Evolutionary conservation across 768 basidiomycete species (phyloP), one percentile per base, ranked within the genome.

Genomic region (Lactarius tabidus): DNA sequence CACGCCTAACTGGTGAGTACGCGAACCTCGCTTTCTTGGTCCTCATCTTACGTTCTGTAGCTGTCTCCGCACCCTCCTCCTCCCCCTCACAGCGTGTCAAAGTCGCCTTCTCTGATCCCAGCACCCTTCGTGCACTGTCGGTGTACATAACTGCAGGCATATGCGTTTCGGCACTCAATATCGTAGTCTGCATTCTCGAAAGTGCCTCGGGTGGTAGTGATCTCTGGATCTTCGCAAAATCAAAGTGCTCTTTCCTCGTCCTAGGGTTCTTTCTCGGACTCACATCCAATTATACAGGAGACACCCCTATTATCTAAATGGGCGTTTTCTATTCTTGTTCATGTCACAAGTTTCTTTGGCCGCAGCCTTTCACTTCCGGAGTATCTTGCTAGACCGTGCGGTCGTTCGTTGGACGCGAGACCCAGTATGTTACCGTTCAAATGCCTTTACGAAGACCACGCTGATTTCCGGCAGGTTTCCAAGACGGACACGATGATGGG

Each of bases 301-400:
- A 74, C 88, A 91, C 65, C 89, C 88, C 0, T 83, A 84, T 67
- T 86, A 90, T 70, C 78, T 91, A 26, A 90, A 90, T 60, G 88
- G 88, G 1, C 83, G 84, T 20, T 75, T 89, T 6, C 67, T 91
- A 9, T 89, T 88, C 71, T 72, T 90, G 20, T 59, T 84, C 29
- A 68, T 83, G 55, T 80, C 84, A 0, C 89, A 91, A 71, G 12
- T 79, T 2, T 75, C 76, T 48, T 70, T 81, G 10, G 83, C 84
- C 0, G 51, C 75, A 8, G 76, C 78, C 2, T 90, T 81, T 66
- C 74, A 80, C 1, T 72, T 88, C 26, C 80, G 89, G 8, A 84
- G 82, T 38, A 73, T 86, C n/a, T 80, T 89, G 74, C 77, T 82
- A 1, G 89, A 91, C 68, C 82, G 88, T 2, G 82, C 84, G 64